phyloP scores from a whole-genome alignment of 2,329 filamentous ascomycete species.

The Botryotinia calthae region DNA sequence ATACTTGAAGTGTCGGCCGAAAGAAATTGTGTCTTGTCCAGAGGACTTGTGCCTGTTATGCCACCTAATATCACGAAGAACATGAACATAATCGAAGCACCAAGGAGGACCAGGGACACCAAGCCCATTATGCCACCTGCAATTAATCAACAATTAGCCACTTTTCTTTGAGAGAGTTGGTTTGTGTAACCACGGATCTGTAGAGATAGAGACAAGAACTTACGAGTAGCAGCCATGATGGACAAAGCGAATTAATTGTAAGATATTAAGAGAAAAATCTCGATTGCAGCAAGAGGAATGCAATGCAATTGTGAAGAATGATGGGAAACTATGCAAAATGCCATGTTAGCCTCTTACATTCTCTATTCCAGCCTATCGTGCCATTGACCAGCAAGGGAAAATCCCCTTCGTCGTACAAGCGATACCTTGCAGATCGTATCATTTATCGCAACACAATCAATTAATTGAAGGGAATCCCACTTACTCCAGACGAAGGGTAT shows the following conservation, averaged over 20 bases:
- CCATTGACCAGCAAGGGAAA: background rate
- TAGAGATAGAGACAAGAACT: background rate
- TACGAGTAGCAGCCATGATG: background rate
- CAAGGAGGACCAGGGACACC: conserved; percentile 59
- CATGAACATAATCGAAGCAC: conserved; percentile 59
- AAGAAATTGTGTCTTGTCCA: conserved; percentile 83
- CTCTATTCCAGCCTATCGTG: background rate
- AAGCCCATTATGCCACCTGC: conserved; percentile 55
- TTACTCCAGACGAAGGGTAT: conserved; percentile 7
- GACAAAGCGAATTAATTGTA: background rate
- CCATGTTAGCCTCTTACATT: conserved; percentile 6
- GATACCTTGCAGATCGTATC: background rate
- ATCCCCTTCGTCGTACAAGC: background rate
- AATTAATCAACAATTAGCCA: background rate
- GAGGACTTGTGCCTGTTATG: conserved; percentile 51
- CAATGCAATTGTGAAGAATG: background rate
- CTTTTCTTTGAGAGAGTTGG: background rate
- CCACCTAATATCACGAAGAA: conserved; percentile 66
- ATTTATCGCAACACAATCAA: background rate
- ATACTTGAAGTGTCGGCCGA: conserved; percentile 74
- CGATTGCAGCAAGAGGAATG: background rate
- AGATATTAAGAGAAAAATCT: background rate
- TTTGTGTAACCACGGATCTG: background rate
- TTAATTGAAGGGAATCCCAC: background rate
- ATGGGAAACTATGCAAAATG: conserved; percentile 3